A percentile compares a stretch with the other conserved stretches of the same genome.
These are phyloP conservation scores for Russula foetens DNA, from an alignment of 768 basidiomycete genomes.

Conservation along the genomic window DNA sequence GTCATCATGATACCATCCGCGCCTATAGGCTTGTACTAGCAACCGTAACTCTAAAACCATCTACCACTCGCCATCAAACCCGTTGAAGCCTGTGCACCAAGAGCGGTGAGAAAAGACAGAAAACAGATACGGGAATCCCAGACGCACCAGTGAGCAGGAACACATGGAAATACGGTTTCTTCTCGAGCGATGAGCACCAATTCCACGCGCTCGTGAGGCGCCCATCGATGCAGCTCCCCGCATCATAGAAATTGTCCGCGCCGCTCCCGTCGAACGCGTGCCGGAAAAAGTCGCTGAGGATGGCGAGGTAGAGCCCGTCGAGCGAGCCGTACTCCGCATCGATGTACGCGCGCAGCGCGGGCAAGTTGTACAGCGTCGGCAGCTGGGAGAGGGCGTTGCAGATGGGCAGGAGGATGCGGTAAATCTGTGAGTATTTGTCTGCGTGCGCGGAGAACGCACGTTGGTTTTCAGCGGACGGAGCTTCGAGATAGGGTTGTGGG, in stretches of 20 bases:
- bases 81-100: slow-evolving; percentile 53
- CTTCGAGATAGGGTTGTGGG: neutral
- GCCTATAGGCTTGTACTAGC: too few relatives aligned
- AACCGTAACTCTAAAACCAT: neutral
- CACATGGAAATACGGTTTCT: slow-evolving; percentile 75
- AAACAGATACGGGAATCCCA: neutral
- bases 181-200: slow-evolving; percentile 81
- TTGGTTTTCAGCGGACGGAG: too few relatives aligned
- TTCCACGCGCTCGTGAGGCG: slow-evolving; percentile 88
- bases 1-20: too few relatives aligned
- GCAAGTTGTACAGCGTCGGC: slow-evolving; percentile 53
- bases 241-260: slow-evolving; percentile 88
- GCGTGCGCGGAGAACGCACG: too few relatives aligned
- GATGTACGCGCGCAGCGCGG: slow-evolving; percentile 66
- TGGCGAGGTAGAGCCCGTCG: slow-evolving; percentile 61
- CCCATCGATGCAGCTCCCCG: slow-evolving; percentile 78
- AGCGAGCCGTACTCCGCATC: slow-evolving; percentile 75
- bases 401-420: slow-evolving; percentile 81
- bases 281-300: slow-evolving; percentile 77
- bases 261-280: slow-evolving; percentile 88
- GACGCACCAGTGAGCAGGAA: slow-evolving; percentile 66
- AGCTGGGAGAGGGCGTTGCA: slow-evolving; percentile 76
- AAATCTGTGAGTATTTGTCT: slow-evolving; percentile 89
- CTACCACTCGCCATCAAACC: slow-evolving; percentile 82
- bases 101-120: neutral